Conservation (phyloP, 2,329 filamentous ascomycete genomes). For the Ophiostoma novo-ulmi region DNA sequence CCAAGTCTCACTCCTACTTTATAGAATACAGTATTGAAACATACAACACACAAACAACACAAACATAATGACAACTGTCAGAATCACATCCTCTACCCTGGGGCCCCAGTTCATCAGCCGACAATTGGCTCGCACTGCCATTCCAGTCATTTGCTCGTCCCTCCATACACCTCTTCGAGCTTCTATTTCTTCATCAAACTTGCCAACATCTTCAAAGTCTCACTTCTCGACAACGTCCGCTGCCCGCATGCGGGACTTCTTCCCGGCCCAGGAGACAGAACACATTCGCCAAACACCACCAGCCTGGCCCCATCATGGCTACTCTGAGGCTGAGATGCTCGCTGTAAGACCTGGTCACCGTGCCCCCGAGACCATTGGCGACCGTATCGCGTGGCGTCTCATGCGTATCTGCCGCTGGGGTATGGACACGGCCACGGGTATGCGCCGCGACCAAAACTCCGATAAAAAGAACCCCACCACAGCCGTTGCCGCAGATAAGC, state of each 20-base stretch:
- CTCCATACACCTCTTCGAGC: neutral
- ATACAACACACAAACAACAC: neutral
- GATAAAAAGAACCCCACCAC: slow-evolving; percentile 54
- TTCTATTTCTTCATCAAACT: slow-evolving; percentile 19
- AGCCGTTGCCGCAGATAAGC: slow-evolving; percentile 47
- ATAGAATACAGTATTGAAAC: neutral
- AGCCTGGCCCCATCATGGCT: slow-evolving; percentile 67
- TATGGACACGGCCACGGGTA: slow-evolving; percentile 75
- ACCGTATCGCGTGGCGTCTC: slow-evolving; percentile 71
- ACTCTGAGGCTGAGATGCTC: slow-evolving; percentile 74
- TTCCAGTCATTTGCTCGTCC: slow-evolving; percentile 20
- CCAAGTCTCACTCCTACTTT: neutral
- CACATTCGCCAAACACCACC: slow-evolving; percentile 59
- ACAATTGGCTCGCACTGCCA: slow-evolving; percentile 16
- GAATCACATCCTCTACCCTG: slow-evolving; percentile 17
- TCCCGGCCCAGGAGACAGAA: slow-evolving; percentile 56
- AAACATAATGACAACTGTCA: slow-evolving; percentile 22
- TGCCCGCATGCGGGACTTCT: slow-evolving; percentile 52
- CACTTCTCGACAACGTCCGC: slow-evolving; percentile 48
- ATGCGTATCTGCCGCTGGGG: slow-evolving; percentile 71
- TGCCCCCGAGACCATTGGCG: slow-evolving; percentile 64
- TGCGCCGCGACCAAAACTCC: slow-evolving; percentile 64
- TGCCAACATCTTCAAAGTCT: slow-evolving; percentile 26
- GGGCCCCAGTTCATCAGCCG: slow-evolving; percentile 19
- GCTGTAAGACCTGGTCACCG: slow-evolving; percentile 71